These are phyloP conservation scores for Brassica incana DNA, from an alignment of 345 rosid genomes.

Conservation along the genomic window DNA sequence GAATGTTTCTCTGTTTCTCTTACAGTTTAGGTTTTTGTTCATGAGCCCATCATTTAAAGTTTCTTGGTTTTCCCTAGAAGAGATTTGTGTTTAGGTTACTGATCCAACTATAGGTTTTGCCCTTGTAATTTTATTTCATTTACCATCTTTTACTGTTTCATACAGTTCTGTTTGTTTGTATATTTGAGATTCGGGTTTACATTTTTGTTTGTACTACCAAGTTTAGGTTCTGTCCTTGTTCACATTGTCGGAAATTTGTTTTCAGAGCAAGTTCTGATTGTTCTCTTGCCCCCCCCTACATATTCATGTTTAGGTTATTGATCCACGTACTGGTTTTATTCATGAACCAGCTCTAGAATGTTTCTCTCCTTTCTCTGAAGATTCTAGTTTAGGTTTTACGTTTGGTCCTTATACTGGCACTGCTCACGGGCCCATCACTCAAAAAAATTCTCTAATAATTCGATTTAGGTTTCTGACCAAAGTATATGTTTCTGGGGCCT, in stretches of 20 bases:
- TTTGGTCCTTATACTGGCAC: not conserved
- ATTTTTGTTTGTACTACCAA: too few species aligned
- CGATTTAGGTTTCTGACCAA: not conserved
- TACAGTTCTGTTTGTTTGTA: too few species aligned
- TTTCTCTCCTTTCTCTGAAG: not conserved
- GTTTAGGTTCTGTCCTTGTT: not conserved
- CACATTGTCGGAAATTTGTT: not conserved
- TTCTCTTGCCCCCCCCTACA: not conserved
- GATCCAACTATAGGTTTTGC: not conserved
- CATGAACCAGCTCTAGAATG: not conserved
- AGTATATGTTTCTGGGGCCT: not conserved
- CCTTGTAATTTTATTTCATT: not conserved
- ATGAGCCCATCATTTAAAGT: not conserved
- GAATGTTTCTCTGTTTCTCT: not conserved
- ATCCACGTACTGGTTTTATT: not conserved
- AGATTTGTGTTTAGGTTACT: not conserved
- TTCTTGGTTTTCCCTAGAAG: not conserved
- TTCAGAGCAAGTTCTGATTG: not conserved
- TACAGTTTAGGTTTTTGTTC: not conserved
- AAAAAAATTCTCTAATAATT: too few species aligned
- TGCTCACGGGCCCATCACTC: not conserved
- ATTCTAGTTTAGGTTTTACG: not conserved
- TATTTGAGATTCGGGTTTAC: too few species aligned
- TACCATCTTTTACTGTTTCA: not conserved
- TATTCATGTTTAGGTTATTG: not conserved